Percentiles rank a stretch among this genome's conserved stretches.
These are phyloP conservation scores for Persicaria maculosa DNA, from an alignment of 148 eudicot genomes.

Conservation along the genomic window DNA sequence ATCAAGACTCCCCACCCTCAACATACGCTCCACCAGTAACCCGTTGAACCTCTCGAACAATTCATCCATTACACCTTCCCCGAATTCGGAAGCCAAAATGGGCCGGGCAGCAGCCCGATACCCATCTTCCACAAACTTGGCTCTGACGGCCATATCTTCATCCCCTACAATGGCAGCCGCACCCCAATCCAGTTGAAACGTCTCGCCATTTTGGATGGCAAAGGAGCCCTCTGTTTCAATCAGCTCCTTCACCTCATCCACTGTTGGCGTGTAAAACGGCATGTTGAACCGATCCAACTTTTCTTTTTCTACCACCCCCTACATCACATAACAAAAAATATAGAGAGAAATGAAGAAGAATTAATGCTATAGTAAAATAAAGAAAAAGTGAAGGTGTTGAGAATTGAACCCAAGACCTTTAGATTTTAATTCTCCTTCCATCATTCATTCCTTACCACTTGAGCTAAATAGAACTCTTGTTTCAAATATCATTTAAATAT, in stretches of 20 bases:
- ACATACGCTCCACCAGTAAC: neutral
- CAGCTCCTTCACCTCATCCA: conserved; percentile 11
- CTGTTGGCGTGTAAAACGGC: conserved; percentile 5
- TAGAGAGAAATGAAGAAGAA: too few species aligned
- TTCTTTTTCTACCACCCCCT: neutral
- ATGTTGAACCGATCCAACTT: neutral
- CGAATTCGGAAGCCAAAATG: conserved; percentile 9
- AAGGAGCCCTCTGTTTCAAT: conserved; percentile 27
- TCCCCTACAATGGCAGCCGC: conserved; percentile 8
- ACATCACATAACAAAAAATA: too few species aligned
- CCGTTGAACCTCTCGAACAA: neutral
- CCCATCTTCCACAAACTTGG: neutral
- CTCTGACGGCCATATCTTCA: neutral
- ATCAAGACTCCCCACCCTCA: neutral
- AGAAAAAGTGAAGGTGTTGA: too few species aligned
- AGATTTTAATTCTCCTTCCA: too few species aligned
- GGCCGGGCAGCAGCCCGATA: neutral
- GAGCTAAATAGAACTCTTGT: too few species aligned
- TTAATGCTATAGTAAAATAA: too few species aligned
- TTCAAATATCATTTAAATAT: too few species aligned
- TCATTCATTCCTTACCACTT: too few species aligned
- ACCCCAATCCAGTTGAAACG: conserved; percentile 24
- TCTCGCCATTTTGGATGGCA: conserved; percentile 16
- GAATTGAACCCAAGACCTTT: too few species aligned
- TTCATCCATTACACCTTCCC: neutral